phyloP scores from a whole-genome alignment of 2,329 filamentous ascomycete species.

The Pyrenophora seminiperda region DNA sequence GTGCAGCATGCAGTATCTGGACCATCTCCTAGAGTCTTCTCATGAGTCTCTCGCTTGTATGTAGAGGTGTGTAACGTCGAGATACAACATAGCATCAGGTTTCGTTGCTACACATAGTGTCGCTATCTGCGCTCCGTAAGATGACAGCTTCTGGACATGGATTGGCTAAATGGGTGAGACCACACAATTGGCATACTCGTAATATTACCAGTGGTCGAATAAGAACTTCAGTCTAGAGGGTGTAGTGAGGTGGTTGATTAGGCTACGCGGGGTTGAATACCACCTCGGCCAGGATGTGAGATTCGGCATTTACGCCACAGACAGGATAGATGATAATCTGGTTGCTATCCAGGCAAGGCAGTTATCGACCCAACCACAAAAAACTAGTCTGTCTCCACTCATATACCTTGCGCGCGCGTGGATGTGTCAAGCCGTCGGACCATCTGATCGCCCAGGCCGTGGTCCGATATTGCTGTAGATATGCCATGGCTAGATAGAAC shows the following conservation, averaged over 20 bases:
- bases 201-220: conserved; percentile 1
- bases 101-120: conserved; percentile 8
- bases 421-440: conserved; percentile 27
- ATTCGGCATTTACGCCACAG: conserved; percentile 17
- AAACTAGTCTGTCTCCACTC: conserved; percentile 23
- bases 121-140: background rate
- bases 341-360: conserved; percentile 10
- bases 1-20: background rate
- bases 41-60: background rate
- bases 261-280: conserved; percentile 29
- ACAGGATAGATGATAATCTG: background rate
- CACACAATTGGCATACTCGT: background rate
- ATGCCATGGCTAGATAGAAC: conserved; percentile 3
- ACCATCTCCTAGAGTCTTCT: background rate
- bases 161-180: conserved; percentile 1
- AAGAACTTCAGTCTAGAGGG: conserved; percentile 5
- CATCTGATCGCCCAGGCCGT: conserved; percentile 24
- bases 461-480: conserved; percentile 9
- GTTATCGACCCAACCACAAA: conserved; percentile 19
- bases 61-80: conserved; percentile 16
- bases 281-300: conserved; percentile 33
- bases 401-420: conserved; percentile 24
- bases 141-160: background rate
- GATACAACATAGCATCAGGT: conserved; percentile 12
- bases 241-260: conserved; percentile 13